Percentiles rank a stretch among this genome's conserved stretches.
Conservation (phyloP, 73 alveolate species). For the Blepharisma stoltei region DNA sequence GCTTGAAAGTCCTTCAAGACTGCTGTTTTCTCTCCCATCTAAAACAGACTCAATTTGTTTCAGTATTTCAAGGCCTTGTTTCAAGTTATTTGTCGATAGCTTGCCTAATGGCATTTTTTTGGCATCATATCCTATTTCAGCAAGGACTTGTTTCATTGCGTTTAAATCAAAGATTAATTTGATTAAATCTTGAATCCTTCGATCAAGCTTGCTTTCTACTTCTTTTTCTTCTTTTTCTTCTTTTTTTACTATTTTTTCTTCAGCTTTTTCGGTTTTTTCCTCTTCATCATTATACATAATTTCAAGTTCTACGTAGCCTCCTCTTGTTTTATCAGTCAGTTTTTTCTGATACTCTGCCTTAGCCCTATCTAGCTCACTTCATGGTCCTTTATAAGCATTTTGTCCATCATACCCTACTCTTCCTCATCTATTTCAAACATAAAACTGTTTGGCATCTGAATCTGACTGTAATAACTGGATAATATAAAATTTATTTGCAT, state of each 20-base stretch:
- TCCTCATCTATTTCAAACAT: slow-evolving; percentile 40
- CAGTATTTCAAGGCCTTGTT: slow-evolving; percentile 62
- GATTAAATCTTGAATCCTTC: background rate
- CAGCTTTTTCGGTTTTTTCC: slow-evolving; percentile 20
- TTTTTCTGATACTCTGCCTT: slow-evolving; percentile 35
- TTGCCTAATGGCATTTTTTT: slow-evolving; percentile 11
- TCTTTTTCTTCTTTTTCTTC: slow-evolving; percentile 30
- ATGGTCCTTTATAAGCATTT: background rate
- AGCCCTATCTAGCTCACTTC: background rate
- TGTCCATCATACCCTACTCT: slow-evolving; percentile 27
- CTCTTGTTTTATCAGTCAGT: slow-evolving; percentile 40
- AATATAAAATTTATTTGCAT: background rate
- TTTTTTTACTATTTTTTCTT: slow-evolving; percentile 36
- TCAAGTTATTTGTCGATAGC: slow-evolving; percentile 65
- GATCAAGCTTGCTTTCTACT: slow-evolving; percentile 43
- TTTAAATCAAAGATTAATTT: background rate
- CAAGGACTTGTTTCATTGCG: slow-evolving; percentile 24
- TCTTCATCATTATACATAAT: background rate
- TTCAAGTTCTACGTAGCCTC: slow-evolving; percentile 42
- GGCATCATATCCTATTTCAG: slow-evolving; percentile 22
- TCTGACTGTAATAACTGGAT: slow-evolving; percentile 43
- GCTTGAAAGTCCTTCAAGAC: slow-evolving; percentile 69
- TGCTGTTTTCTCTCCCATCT: slow-evolving; percentile 68
- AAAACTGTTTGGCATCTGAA: slow-evolving; percentile 77
- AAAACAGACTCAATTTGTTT: slow-evolving; percentile 56